phyloP scores from a whole-genome alignment of 305 asterid species.

The Plantago coronopus region DNA sequence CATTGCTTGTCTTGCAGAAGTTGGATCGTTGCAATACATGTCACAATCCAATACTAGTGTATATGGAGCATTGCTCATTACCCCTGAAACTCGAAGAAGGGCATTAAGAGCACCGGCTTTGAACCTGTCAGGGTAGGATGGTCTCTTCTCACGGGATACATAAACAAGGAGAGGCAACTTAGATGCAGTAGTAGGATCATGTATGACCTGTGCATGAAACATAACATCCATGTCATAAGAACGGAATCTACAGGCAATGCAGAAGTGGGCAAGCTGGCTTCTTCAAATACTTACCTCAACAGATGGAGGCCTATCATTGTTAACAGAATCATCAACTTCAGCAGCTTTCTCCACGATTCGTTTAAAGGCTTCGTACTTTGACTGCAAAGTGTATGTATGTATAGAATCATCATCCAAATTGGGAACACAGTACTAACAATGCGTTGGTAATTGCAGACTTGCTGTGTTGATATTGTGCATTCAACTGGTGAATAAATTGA shows the following conservation, averaged over 20 bases:
- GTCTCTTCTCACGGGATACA: conserved; percentile 53
- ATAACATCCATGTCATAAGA: no score
- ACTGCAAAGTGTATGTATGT: conserved; percentile 29
- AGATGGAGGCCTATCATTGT: conserved; percentile 53
- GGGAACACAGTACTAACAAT: neutral
- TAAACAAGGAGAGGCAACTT: conserved; percentile 52
- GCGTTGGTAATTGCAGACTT: neutral
- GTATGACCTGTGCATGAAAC: conserved; percentile 42
- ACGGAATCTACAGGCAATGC: neutral
- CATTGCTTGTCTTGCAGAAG: conserved; percentile 78
- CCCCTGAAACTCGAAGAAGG: conserved; percentile 57
- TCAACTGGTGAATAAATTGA: no score
- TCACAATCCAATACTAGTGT: conserved; percentile 53
- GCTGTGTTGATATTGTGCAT: no score
- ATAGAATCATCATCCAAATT: neutral
- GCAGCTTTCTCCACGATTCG: conserved; percentile 64
- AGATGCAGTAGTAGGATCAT: conserved; percentile 27
- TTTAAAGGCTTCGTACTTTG: conserved; percentile 52
- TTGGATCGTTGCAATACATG: conserved; percentile 65
- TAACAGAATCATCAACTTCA: conserved; percentile 42
- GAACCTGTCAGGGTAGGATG: conserved; percentile 56
- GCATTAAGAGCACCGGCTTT: conserved; percentile 70
- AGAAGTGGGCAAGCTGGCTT: no score
- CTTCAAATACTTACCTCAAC: conserved; percentile 42
- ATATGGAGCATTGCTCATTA: conserved; percentile 59